These are phyloP conservation scores for Acanthamoeba royreba DNA, from an alignment of 208 protist species.

Conservation along the genomic window DNA sequence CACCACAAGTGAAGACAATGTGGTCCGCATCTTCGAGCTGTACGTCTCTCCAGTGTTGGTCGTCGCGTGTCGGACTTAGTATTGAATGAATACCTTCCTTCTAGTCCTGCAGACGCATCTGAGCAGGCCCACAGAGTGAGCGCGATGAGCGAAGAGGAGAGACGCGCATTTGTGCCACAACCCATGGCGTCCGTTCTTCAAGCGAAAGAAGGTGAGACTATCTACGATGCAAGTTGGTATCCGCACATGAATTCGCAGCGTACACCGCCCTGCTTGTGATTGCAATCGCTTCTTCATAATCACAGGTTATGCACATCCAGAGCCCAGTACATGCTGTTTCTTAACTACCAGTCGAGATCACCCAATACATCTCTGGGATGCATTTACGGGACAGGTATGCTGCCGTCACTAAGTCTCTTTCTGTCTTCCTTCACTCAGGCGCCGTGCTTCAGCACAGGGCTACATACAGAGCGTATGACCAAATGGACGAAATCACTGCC, in stretches of 20 bases:
- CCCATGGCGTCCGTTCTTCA: background rate
- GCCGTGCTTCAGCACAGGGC: background rate
- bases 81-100: background rate
- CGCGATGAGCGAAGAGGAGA: background rate
- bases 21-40: constrained; percentile 18
- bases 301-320: too few species aligned
- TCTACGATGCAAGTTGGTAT: constrained; percentile 15
- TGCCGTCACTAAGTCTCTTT: background rate
- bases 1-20: background rate
- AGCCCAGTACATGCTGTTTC: constrained; percentile 17
- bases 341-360: constrained; percentile 33
- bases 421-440: background rate
- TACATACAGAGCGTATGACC: constrained; percentile 21
- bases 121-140: background rate
- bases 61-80: background rate
- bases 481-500: constrained; percentile 20
- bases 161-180: background rate
- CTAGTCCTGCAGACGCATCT: background rate
- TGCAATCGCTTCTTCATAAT: background rate
- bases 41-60: background rate
- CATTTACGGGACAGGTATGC: background rate
- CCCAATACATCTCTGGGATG: constrained; percentile 35
- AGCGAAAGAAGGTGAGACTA: background rate
- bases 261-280: background rate
- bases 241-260: constrained; percentile 28